Evolutionary conservation across 2,329 filamentous ascomycete genomes (phyloP).

Genomic region (Ascochyta rabiei): DNA sequence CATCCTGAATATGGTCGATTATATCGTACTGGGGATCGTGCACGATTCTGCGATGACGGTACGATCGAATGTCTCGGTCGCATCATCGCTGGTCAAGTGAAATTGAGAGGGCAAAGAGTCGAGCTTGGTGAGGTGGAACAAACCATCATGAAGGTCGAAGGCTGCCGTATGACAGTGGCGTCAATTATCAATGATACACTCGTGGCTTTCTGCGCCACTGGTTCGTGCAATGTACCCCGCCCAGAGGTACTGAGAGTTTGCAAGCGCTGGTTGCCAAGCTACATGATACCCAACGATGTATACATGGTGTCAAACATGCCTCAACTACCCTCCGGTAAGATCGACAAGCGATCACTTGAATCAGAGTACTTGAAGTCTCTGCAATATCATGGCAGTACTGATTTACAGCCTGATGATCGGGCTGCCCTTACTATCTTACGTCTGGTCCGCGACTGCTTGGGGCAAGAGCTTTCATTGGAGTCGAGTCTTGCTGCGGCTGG

Average conservation of each 20-base stretch:
- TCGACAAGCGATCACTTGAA: constrained; percentile 71
- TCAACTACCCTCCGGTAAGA: constrained; percentile 80
- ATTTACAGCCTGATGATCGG: constrained; percentile 19
- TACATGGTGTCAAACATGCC: constrained; percentile 70
- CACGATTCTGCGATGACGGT: constrained; percentile 69
- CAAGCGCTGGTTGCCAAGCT: constrained; percentile 75
- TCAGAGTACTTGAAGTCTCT: constrained; percentile 55
- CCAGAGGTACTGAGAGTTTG: constrained; percentile 64
- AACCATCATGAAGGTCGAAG: constrained; percentile 35
- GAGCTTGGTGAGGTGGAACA: constrained; percentile 70
- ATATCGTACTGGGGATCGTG: constrained; percentile 87
- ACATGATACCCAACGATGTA: constrained; percentile 82
- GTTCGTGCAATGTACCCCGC: constrained; percentile 48
- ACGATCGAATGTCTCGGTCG: constrained; percentile 83
- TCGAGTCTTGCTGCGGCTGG: constrained; percentile 61
- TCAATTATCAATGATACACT: constrained; percentile 71
- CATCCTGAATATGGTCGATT: constrained; percentile 68
- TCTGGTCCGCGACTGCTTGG: constrained; percentile 53
- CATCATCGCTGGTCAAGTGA: constrained; percentile 80
- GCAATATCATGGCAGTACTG: constrained; percentile 18
- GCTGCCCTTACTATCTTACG: constrained; percentile 44
- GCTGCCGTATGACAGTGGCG: constrained; percentile 68
- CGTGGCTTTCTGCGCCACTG: constrained; percentile 74
- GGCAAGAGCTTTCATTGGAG: constrained; percentile 42
- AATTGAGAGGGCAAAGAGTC: constrained; percentile 81